These are phyloP conservation scores for Bolboschoenus planiculmis DNA, from an alignment of 176 grass and related monocot genomes.

Conservation along the genomic window DNA sequence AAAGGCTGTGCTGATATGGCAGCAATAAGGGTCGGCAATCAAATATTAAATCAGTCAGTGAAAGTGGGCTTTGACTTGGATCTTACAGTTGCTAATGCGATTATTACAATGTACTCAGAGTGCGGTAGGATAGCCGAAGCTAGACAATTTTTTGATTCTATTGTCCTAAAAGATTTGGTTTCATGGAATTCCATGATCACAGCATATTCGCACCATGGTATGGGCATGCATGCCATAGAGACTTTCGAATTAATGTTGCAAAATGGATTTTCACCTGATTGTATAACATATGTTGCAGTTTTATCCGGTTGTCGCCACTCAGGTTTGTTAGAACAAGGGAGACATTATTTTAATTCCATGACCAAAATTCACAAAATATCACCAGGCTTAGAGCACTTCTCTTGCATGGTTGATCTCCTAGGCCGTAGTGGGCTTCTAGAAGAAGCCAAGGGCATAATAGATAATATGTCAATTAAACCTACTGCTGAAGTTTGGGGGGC, in stretches of 20 bases:
- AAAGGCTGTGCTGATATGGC: slow-evolving; percentile 74
- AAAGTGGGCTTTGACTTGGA: slow-evolving; percentile 64
- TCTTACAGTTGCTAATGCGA: slow-evolving; percentile 51
- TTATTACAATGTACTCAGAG: slow-evolving; percentile 93
- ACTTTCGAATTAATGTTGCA: slow-evolving; percentile 60
- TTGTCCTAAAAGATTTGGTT: slow-evolving; percentile 68
- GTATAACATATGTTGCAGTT: slow-evolving; percentile 93
- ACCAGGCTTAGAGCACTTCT: slow-evolving; percentile 78
- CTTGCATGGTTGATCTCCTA: slow-evolving; percentile 97
- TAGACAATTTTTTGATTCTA: slow-evolving; percentile 51
- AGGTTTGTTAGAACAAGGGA: slow-evolving; percentile 65
- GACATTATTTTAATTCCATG: slow-evolving; percentile 79
- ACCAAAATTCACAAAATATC: slow-evolving; percentile 49
- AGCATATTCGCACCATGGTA: slow-evolving; percentile 86
- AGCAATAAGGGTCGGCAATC: slow-evolving; percentile 68
- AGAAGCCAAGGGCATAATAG: slow-evolving; percentile 76
- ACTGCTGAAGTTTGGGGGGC: slow-evolving; percentile 80
- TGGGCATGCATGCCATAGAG: slow-evolving; percentile 69
- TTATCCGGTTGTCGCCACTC: slow-evolving; percentile 81
- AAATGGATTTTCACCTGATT: slow-evolving; percentile 61
- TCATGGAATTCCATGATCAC: slow-evolving; percentile 99
- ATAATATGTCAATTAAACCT: slow-evolving; percentile 71
- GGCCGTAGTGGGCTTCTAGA: slow-evolving; percentile 53
- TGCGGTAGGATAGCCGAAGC: slow-evolving; percentile 83
- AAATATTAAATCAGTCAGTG: slow-evolving; percentile 53